Evolutionary conservation across 345 rosid species (phyloP), one percentile per base, ranked within the genome.

Genomic region (Eutrema yunnanense): DNA sequence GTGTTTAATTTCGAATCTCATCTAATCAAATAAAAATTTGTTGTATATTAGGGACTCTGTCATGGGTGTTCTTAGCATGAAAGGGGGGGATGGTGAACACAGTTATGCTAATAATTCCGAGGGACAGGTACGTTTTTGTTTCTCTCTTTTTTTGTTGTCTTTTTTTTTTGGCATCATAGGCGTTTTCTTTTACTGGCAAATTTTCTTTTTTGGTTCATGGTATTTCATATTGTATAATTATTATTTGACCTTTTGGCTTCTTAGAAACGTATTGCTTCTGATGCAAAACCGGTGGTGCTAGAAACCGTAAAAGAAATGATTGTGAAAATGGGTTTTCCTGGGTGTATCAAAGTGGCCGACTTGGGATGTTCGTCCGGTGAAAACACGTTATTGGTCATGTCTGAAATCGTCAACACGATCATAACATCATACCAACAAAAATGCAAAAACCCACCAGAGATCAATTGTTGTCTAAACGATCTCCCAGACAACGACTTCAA

Each of bases 291-390:
- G 16, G 38, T 5, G 27, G 46, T 52, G 40, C 16, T 1, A 11
- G n/a, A 48, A 13, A 38, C 2, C 52, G 10, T 27, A 6, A 40
- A 6, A 37, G 71, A 62, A 11, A 10, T 34, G 65, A 4, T 37
- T 38, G 2, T 27, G 37, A 29, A 65, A 9, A 0, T 44, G 8
- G 12, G 3, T 14, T 54, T 65, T 46, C 64, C 81, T 0, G 1
- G 2, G 7, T 22, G 38, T 30, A 63, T 80, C 13, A 58, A 76
- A 26, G 58, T 78, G 33, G 80, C 82, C 0, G 84, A 84, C 41
- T 55, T 84, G 49, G 88, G 86, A 32, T 84, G 86, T 36, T 76
- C 86, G 56, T 79, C 88, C 8, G 86, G 84, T 51, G 69, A 77
- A 47, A 84, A 78, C 53, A 67, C 68, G 0, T 19, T 71, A 4